phyloP scores from a whole-genome alignment of 495 filamentous ascomycete species.

The Stereocaulon alpinum region DNA sequence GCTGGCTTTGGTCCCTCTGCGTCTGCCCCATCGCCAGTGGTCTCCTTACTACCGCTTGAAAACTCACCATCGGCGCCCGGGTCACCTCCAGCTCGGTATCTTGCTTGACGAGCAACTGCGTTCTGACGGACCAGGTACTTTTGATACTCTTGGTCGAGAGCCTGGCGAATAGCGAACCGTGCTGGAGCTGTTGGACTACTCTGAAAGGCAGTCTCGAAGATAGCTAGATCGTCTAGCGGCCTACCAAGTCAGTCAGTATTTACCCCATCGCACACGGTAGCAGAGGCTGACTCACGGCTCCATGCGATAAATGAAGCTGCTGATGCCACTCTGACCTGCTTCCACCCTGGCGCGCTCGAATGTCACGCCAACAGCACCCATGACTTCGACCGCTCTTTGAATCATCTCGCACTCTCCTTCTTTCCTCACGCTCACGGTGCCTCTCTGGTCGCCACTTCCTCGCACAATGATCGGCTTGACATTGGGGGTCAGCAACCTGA shows the following conservation, averaged over 20 bases:
- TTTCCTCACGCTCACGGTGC: slow-evolving; percentile 74
- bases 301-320: slow-evolving; percentile 83
- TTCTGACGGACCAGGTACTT: slow-evolving; percentile 54
- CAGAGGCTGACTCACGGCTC: slow-evolving; percentile 58
- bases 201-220: slow-evolving; percentile 42
- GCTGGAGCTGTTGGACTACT: slow-evolving; percentile 46
- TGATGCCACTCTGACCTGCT: slow-evolving; percentile 36
- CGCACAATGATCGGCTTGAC: slow-evolving; percentile 88
- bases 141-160: slow-evolving; percentile 78
- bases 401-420: slow-evolving; percentile 76
- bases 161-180: slow-evolving; percentile 81
- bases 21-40: slow-evolving; percentile 21
- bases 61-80: neutral
- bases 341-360: slow-evolving; percentile 80
- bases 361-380: slow-evolving; percentile 65
- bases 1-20: slow-evolving; percentile 24
- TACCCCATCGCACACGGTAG: slow-evolving; percentile 15
- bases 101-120: slow-evolving; percentile 45
- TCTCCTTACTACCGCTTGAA: slow-evolving; percentile 33
- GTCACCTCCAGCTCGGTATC: slow-evolving; percentile 35
- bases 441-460: slow-evolving; percentile 52
- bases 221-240: slow-evolving; percentile 58
- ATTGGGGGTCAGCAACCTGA: slow-evolving; percentile 73
- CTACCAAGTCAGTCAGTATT: slow-evolving; percentile 31
- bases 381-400: slow-evolving; percentile 63